Evolutionary conservation across 768 basidiomycete species (phyloP), one percentile per base, ranked within the genome.

Genomic region (Trametes maxima): DNA sequence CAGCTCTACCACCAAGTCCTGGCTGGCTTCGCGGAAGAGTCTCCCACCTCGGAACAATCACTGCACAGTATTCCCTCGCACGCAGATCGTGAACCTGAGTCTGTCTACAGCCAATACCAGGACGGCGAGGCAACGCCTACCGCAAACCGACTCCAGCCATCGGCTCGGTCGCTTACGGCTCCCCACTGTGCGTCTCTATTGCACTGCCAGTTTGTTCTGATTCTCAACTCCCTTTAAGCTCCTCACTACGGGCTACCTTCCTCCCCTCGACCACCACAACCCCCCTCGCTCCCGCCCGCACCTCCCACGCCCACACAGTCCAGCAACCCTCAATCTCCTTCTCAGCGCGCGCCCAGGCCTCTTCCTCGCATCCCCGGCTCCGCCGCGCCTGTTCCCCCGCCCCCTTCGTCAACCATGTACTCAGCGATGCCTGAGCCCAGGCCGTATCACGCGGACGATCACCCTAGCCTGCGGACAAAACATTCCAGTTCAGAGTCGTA

Each of bases 1-100:
- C 79, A 81, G 58, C 81, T 92, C 45, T 92, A 90, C 73, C 83
- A 90, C 64, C 86, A 89, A 71, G 89, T 91, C 21, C 86, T 87
- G 78, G 83, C 83, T 46, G 83, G 82, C 28, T 91, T 89, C 67
- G 74, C 79, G 33, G 85, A 88, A 52, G 80, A 82, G 66, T 73
- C 80, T 0, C 72, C 75, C 28, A 63, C 73, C 25, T 60, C 65
- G 16, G 67, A 62, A 40, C 68, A 47, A 49, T 47, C 62, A 50
- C 56, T 56, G 61, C 67, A 52, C 60, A 66, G 42, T 67, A 46
- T 24, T 28, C 48, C 57, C 17, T 48, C 28, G 21, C 57, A 43
- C 25, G 57, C 60, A 39, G 68, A 68, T 36, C 67, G 68, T 49
- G 71, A 72, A 3, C 35, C 63, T 39, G 71, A 72, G 22, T 45